Conservation (phyloP, 345 rosid genomes). For the Acer negundo region DNA sequence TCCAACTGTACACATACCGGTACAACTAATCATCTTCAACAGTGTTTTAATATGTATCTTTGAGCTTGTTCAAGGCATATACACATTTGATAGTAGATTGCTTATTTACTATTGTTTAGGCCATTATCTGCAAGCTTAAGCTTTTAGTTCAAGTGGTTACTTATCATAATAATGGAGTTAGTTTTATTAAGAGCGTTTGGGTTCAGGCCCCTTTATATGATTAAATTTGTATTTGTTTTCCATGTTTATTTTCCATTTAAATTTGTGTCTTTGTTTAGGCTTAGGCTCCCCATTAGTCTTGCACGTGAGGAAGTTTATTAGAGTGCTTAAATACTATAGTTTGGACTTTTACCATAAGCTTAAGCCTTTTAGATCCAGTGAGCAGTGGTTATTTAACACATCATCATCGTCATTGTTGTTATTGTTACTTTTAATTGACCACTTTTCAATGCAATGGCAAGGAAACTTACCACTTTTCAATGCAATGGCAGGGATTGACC, state of each 20-base stretch:
- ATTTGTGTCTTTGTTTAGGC: not conserved
- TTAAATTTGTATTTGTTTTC: not conserved
- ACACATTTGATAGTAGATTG: not conserved
- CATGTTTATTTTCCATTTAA: not conserved
- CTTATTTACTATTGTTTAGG: no score
- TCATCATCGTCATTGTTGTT: constrained; percentile 6
- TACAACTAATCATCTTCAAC: constrained; percentile 30
- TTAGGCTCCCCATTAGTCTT: not conserved
- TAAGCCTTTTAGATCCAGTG: not conserved
- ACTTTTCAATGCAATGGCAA: constrained; percentile 39
- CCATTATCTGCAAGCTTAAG: not conserved
- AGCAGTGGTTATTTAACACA: not conserved
- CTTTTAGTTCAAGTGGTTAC: not conserved
- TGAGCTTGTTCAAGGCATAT: constrained; percentile 14
- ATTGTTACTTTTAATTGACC: not conserved
- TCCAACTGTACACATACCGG: constrained; percentile 83
- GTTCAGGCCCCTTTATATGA: not conserved
- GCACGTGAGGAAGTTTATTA: not conserved
- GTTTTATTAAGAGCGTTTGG: not conserved
- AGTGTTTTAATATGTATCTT: not conserved
- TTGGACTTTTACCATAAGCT: not conserved
- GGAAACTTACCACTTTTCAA: constrained; percentile 33
- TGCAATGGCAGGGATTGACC: constrained; percentile 73
- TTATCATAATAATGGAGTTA: not conserved
- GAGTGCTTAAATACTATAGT: not conserved